A percentile compares a stretch with the other conserved stretches of the same genome.
phyloP scores from a whole-genome alignment of 805 yeast genomes.

The Teunomyces aglyptinius region DNA sequence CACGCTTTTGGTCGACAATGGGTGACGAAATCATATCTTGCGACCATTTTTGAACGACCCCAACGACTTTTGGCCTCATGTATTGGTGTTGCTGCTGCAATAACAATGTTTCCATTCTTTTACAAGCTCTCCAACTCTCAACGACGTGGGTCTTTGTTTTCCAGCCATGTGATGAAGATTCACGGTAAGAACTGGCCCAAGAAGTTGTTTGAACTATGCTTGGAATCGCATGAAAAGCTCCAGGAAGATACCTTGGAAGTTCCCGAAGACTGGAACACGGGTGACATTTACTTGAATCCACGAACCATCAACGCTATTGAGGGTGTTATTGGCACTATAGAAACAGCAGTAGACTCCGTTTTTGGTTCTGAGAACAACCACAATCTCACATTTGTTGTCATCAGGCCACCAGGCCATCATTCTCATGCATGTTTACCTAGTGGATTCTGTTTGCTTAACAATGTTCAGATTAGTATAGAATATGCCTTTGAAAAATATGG shows the following conservation, averaged over 20 bases:
- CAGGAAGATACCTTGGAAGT: slow-evolving; percentile 60
- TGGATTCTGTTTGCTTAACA: slow-evolving; percentile 79
- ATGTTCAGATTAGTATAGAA: slow-evolving; percentile 77
- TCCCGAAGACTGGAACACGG: slow-evolving; percentile 78
- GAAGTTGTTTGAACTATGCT: slow-evolving; percentile 55
- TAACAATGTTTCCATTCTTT: slow-evolving; percentile 62
- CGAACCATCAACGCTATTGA: slow-evolving; percentile 67
- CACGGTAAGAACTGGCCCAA: slow-evolving; percentile 78
- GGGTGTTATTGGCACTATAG: slow-evolving; percentile 77
- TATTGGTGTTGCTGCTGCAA: slow-evolving; percentile 75
- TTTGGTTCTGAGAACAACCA: slow-evolving; percentile 27
- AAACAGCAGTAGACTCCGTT: slow-evolving; percentile 59
- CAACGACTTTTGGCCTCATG: slow-evolving; percentile 73
- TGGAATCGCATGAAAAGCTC: slow-evolving; percentile 55
- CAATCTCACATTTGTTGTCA: slow-evolving; percentile 57
- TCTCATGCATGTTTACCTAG: slow-evolving; percentile 81
- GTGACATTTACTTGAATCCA: slow-evolving; percentile 73
- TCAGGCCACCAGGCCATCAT: slow-evolving; percentile 87
- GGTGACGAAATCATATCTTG: slow-evolving; percentile 65
- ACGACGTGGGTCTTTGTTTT: slow-evolving; percentile 46
- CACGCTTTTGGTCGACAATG: slow-evolving; percentile 75
- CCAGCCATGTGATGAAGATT: slow-evolving; percentile 62
- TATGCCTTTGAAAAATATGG: slow-evolving; percentile 63
- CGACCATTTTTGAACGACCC: slow-evolving; percentile 79
- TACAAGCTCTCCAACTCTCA: slow-evolving; percentile 50